A percentile compares a stretch with the other conserved stretches of the same genome.
Evolutionary conservation across 441 rosid genomes (phyloP).

Genomic region (Arabidopsis lyrata): DNA sequence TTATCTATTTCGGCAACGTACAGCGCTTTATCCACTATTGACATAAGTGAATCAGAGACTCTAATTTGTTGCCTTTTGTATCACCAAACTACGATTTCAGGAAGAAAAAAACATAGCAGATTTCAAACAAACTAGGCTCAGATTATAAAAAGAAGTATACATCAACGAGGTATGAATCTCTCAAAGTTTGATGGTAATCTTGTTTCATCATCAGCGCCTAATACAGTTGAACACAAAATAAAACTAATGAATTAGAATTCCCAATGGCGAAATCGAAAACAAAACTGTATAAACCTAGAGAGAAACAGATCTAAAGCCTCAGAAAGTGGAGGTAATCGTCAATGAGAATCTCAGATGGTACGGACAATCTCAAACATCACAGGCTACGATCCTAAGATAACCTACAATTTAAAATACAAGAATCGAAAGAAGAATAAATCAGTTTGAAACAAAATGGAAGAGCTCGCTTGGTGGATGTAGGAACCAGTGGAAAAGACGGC

Average conservation of each 20-base stretch:
- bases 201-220: slow-evolving; percentile 42
- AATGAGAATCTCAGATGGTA: slow-evolving; percentile 43
- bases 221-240: too few relatives aligned
- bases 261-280: not conserved
- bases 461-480: not conserved
- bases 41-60: slow-evolving; percentile 43
- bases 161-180: slow-evolving; percentile 48
- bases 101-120: not conserved
- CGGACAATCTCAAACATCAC: slow-evolving; percentile 50
- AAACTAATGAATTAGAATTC: not conserved
- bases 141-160: slow-evolving; percentile 34
- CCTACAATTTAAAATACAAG: not conserved
- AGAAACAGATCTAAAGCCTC: slow-evolving; percentile 29
- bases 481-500: not conserved
- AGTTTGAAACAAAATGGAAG: not conserved
- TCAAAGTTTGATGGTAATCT: slow-evolving; percentile 51
- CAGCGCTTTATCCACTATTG: slow-evolving; percentile 43
- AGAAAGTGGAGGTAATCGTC: slow-evolving; percentile 38
- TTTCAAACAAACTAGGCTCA: slow-evolving; percentile 28
- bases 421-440: not conserved
- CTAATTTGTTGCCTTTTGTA: slow-evolving; percentile 41
- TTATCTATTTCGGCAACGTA: slow-evolving; percentile 34
- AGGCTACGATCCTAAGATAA: slow-evolving; percentile 1
- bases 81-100: not conserved
- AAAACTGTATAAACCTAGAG: too few relatives aligned